Evolutionary conservation across 2,329 filamentous ascomycete genomes (phyloP).

Genomic region (Hypoxylon sp.): DNA sequence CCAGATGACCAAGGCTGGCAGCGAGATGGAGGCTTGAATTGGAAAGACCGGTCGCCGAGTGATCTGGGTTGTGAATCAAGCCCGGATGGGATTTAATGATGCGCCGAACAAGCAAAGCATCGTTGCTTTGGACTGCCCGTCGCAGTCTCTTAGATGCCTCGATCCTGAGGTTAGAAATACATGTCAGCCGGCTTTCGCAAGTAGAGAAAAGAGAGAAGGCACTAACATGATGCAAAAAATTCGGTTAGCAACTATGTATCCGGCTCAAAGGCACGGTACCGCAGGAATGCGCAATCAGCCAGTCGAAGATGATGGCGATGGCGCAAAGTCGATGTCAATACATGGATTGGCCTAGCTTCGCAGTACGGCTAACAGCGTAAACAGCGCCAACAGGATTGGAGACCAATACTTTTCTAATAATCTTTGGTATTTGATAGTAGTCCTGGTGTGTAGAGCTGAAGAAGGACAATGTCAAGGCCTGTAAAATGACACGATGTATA

Average conservation of each 20-base stretch:
- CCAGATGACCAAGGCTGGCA: slow-evolving; percentile 77
- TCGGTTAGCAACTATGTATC: neutral
- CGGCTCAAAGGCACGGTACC: neutral
- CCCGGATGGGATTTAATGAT: slow-evolving; percentile 81
- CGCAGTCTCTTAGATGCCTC: slow-evolving; percentile 82
- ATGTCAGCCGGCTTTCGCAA: slow-evolving; percentile 21
- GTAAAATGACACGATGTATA: neutral
- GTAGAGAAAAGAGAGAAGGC: neutral
- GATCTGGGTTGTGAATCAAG: slow-evolving; percentile 85
- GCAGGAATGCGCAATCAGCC: slow-evolving; percentile 7
- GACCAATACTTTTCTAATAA: neutral
- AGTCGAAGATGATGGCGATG: slow-evolving; percentile 7
- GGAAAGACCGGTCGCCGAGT: slow-evolving; percentile 75
- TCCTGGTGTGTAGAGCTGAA: neutral
- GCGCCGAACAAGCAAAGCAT: slow-evolving; percentile 79
- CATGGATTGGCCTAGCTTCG: neutral
- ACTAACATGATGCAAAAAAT: slow-evolving; percentile 25
- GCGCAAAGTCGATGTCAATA: neutral
- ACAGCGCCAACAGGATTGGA: neutral
- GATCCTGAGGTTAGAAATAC: slow-evolving; percentile 62
- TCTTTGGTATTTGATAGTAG: neutral
- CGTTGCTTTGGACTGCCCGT: slow-evolving; percentile 83
- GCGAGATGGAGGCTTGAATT: slow-evolving; percentile 90
- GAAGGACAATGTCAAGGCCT: neutral
- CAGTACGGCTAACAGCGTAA: neutral